phyloP scores from a whole-genome alignment of 2,329 filamentous ascomycete genomes.

The Calonectria pteridis region DNA sequence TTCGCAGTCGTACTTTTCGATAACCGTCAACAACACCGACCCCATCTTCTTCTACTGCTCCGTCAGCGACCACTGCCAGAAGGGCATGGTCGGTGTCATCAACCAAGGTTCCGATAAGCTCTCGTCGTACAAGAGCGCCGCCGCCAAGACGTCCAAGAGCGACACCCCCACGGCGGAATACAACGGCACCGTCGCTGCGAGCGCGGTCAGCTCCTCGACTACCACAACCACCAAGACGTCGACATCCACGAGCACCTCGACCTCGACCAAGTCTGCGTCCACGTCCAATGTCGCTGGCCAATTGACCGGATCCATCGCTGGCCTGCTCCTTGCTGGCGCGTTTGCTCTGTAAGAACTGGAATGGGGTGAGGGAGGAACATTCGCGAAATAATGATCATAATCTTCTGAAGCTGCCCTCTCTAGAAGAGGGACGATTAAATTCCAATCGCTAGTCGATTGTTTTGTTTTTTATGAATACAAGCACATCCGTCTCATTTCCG shows the following conservation, averaged over 20 bases:
- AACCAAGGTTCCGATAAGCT: conserved; percentile 42
- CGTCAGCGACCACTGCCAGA: conserved; percentile 44
- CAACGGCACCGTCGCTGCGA: conserved; percentile 28
- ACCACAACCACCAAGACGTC: neutral
- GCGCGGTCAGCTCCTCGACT: no score
- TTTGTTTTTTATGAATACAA: neutral
- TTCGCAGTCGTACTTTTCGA: conserved; percentile 34
- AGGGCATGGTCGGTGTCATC: conserved; percentile 48
- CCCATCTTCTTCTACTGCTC: conserved; percentile 49
- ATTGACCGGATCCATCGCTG: neutral
- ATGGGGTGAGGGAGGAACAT: neutral
- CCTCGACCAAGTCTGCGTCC: neutral
- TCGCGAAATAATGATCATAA: neutral
- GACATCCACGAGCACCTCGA: neutral
- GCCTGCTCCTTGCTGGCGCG: neutral
- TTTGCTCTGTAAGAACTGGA: conserved; percentile 8
- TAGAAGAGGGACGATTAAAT: neutral
- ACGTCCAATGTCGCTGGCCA: neutral
- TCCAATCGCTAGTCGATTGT: neutral
- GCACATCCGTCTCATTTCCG: neutral
- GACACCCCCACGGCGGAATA: conserved; percentile 22
- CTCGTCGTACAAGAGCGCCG: conserved; percentile 28
- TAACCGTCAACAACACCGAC: conserved; percentile 46
- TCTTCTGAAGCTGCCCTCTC: neutral
- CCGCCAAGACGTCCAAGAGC: conserved; percentile 20